Base-by-base conservation (phyloP, 2,329 filamentous ascomycete genomes). In the Aspergillus intermedius region DNA sequence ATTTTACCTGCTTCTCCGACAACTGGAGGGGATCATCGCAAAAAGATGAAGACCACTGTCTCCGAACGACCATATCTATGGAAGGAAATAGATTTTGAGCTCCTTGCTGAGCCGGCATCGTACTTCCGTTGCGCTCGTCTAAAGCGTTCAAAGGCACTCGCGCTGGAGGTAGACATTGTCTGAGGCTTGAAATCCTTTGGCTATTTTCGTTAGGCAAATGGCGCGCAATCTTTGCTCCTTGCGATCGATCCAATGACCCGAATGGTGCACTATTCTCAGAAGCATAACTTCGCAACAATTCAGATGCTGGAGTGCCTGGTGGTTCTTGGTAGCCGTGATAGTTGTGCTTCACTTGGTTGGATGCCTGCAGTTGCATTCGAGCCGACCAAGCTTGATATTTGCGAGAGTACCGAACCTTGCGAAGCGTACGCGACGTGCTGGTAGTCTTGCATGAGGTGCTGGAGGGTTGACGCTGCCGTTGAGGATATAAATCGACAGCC, bases 311-410 rank as follows among this genome's bases (percentile, higher is more conserved):
- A 3, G 62, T 71, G 21, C 70, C 69, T 13, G 69, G 69, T 3
- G 66, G 65, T 5, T 60, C 64, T 12, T 58, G 56, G 4, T 62
- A 53, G 17, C 54, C 57, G 7, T 49, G 54, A 46, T 30, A 48
- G 43, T 47, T 60, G 45, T 51, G 44, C 22, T 28, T 47, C 5
- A 45, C 45, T 37, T 30, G 52, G 41, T 48, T 51, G 13, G 45
- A 54, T 12, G 59, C 51, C 15, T 62, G 59, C 5, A 69, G 41
- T 48, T 69, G 63, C 66, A 73, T 67, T 21, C 58, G 55, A 22
- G 69, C 62, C 21, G 66, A 66, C 69, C 68, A 72, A 23, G 55
- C 52, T 46, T 62, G 61, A 47, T 68, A 66, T 44, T 55, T 69
- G 15, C 59, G 58, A 10, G 56, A 51, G 30, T 50, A 19, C 40